Evolutionary conservation across 306 rosid species (phyloP).

Genomic region (Vicia villosa): DNA sequence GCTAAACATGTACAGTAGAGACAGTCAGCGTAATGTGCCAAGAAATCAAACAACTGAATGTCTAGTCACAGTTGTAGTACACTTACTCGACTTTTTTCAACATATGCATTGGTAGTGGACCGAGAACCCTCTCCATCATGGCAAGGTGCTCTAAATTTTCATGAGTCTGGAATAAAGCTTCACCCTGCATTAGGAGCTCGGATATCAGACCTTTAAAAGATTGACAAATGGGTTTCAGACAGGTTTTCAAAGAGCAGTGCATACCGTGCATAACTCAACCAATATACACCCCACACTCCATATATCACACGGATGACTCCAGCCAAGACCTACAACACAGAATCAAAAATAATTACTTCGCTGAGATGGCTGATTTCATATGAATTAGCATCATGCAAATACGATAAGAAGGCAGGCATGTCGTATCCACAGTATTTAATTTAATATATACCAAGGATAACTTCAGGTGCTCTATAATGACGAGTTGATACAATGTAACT

Average conservation of each 20-base stretch:
- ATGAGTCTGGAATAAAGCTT: conserved; percentile 95
- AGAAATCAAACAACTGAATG: neutral
- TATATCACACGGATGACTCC: conserved; percentile 92
- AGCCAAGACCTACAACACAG: conserved; percentile 70
- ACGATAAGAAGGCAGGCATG: neutral
- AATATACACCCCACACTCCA: conserved; percentile 99
- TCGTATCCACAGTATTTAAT: neutral
- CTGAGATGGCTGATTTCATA: neutral
- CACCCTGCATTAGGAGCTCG: conserved; percentile 57
- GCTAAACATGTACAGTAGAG: conserved; percentile 39
- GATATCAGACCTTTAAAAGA: neutral
- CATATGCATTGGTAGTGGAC: conserved; percentile 67
- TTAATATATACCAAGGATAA: conserved; percentile 69
- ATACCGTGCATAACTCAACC: conserved; percentile 89
- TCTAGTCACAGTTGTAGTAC: neutral
- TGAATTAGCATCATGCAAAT: neutral
- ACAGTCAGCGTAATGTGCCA: neutral
- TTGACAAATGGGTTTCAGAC: neutral
- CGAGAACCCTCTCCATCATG: conserved; percentile 96
- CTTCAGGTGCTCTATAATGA: conserved; percentile 98
- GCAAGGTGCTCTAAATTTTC: conserved; percentile 97
- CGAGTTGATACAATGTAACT: conserved; percentile 91
- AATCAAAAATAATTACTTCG: neutral
- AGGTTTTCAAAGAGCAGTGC: neutral
- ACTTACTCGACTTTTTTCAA: conserved; percentile 81